These are phyloP conservation scores for Paraphoma chrysanthemicola DNA, from an alignment of 2,329 filamentous ascomycete species.

Conservation along the genomic window DNA sequence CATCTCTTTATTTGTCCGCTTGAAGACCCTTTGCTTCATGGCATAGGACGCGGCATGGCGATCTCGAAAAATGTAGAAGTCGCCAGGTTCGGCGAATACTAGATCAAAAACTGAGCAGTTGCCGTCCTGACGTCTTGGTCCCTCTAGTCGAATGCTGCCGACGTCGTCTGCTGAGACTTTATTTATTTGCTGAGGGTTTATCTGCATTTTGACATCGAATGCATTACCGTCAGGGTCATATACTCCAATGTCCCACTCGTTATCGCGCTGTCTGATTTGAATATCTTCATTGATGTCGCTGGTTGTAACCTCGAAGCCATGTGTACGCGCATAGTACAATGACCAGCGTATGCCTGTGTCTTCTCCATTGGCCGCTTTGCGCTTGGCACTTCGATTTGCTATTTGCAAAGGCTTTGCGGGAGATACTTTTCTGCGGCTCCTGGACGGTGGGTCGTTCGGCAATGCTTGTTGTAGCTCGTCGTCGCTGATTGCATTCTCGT, in stretches of 20 bases:
- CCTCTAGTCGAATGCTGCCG: constrained; percentile 27
- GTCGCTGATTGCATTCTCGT: background rate
- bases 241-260: constrained; percentile 5
- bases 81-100: constrained; percentile 16
- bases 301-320: constrained; percentile 6
- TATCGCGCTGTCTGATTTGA: background rate
- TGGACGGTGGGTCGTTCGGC: background rate
- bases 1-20: constrained; percentile 10
- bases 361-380: background rate
- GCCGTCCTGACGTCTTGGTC: constrained; percentile 11
- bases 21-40: background rate
- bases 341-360: constrained; percentile 11
- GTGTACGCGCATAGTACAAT: constrained; percentile 25
- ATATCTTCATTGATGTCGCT: background rate
- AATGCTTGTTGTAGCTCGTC: constrained; percentile 24
- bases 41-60: constrained; percentile 1
- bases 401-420: constrained; percentile 5
- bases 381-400: constrained; percentile 3
- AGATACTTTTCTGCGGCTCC: background rate
- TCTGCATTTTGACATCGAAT: background rate
- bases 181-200: constrained; percentile 20
- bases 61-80: constrained; percentile 19
- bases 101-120: constrained; percentile 26
- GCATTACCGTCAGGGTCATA: background rate
- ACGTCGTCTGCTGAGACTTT: constrained; percentile 17